Base-by-base conservation (phyloP, 139 green algal species). In the Deuterostichococcus epilithicus region DNA sequence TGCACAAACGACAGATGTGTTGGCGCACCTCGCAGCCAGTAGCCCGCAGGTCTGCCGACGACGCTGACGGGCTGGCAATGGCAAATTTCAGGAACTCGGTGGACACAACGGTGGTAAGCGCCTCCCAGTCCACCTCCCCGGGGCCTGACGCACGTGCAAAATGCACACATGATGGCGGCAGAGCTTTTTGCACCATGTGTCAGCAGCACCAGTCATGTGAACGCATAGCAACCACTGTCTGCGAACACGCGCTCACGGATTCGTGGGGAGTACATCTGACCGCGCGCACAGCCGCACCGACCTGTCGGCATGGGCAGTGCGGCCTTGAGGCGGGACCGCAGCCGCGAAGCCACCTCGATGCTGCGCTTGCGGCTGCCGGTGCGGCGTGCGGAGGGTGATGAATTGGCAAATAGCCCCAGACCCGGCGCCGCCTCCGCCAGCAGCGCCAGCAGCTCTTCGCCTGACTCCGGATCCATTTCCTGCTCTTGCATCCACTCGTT, bases 391-490 rank as follows among this genome's bases (percentile, higher is more conserved):
- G 25, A 68, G 67, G 44, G 34, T 59, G 45, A 5, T 35, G 52
- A 36, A 28, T 70, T 59, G 47, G 38, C 63, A 3, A 59, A 28
- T 22, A 92, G 58, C 26, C 78, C 75, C 32, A 93, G 78, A 33
- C 76, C 76, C 13, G 89, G 83, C 0, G 86, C 77, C 0, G 83
- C 82, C 78, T 94, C 89, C 39, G 88, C 78, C 37, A 94, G 77
- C 42, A 94, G 60, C 20, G 77, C 83, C n/a, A 87, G 86, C n/a
- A 94, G 82, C 83, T 94, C 89, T 0, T 84, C 81, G 2, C 87
- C 89, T 45, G 92, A 88, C 22, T 76, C 76, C 4, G 86, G 65
- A 5, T 23, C 63, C 63, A 63, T 13, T 20, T 63, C 52, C 52
- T 63, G 52, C 52, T 63, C 52, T 3, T 13, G 18, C 52, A 63